Evolutionary conservation across 2,329 filamentous ascomycete species (phyloP), one percentile per base, ranked within the genome.

Genomic region (Fusarium mangiferae): DNA sequence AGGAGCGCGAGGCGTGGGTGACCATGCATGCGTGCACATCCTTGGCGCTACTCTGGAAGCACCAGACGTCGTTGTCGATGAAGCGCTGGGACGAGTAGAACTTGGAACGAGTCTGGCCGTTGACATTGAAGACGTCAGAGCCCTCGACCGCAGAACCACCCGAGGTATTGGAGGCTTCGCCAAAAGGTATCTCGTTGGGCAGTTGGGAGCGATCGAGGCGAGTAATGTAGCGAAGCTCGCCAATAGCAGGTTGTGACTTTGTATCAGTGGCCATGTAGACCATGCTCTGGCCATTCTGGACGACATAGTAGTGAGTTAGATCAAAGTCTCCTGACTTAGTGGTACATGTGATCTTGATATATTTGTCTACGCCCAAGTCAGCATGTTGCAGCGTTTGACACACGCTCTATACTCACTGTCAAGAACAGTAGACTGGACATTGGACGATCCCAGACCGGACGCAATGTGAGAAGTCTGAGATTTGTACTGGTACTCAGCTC

Each of bases 1-100:
- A 85, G 48, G 85, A 83, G 45, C 77, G 77, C 49, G 77, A 78
- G 87, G 87, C 56, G 88, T 85, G 61, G 8, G 77, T 64, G 41
- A 91, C 83, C 80, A 92, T 88, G 80, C 90, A 93, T 17, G 89
- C 90, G 73, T 91, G 88, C 42, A 89, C 85, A 33, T 81, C 75
- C 55, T 82, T 80, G 61, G 78, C 77, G 36, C 80, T 81, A 67
- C 87, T 87, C 66, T 86, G 87, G 42, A 91, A 88, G 80, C 91
- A 93, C 78, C 91, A 90, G 33, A 88, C 85, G 49, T 88, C 83
- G 75, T 92, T 90, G 78, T 93, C 91, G 77, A 93, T 92, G 81
- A 92, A 93, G n/a, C 90, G 86, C 70, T 91, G 85, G 66, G 88
- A 90, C 5, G 89, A 91, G 82, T 91, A 93, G 84, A 93, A 93